phyloP scores from a whole-genome alignment of 208 protist species.

The Acanthamoeba royreba region DNA sequence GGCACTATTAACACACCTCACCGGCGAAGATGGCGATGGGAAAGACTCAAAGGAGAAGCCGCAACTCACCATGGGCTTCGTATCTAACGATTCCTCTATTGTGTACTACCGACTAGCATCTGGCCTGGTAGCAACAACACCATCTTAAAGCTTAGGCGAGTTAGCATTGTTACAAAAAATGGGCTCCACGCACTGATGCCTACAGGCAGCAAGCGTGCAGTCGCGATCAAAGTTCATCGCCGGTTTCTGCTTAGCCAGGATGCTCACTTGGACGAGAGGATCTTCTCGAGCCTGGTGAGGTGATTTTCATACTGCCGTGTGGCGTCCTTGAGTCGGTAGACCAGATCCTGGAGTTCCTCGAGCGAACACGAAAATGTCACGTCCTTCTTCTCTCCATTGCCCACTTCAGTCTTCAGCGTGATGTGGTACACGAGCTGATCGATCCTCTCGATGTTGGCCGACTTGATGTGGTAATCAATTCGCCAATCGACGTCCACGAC shows the following conservation, averaged over 20 bases:
- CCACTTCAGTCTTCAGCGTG: conserved; percentile 50
- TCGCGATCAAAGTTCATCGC: too few species aligned
- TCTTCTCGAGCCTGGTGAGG: conserved; percentile 9
- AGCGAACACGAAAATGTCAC: conserved; percentile 35
- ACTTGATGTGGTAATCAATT: conserved; percentile 53
- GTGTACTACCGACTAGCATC: background rate
- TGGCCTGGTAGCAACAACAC: background rate
- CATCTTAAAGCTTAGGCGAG: background rate
- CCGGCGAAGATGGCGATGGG: background rate
- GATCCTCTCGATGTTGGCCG: conserved; percentile 22
- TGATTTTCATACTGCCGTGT: conserved; percentile 40
- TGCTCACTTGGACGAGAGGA: conserved; percentile 27
- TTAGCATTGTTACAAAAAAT: background rate
- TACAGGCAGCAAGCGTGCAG: too few species aligned
- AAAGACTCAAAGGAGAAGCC: background rate
- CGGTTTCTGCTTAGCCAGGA: background rate
- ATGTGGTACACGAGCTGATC: conserved; percentile 42
- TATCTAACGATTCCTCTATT: background rate
- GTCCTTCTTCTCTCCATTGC: conserved; percentile 32
- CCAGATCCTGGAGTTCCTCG: conserved; percentile 49
- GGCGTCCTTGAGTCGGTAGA: conserved; percentile 44
- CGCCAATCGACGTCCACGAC: conserved; percentile 45
- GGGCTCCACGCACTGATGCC: too few species aligned
- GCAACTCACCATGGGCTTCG: conserved; percentile 9
- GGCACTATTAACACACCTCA: background rate